Evolutionary conservation across 2,329 filamentous ascomycete genomes (phyloP).

Genomic region (Phyllosticta citribraziliensis): DNA sequence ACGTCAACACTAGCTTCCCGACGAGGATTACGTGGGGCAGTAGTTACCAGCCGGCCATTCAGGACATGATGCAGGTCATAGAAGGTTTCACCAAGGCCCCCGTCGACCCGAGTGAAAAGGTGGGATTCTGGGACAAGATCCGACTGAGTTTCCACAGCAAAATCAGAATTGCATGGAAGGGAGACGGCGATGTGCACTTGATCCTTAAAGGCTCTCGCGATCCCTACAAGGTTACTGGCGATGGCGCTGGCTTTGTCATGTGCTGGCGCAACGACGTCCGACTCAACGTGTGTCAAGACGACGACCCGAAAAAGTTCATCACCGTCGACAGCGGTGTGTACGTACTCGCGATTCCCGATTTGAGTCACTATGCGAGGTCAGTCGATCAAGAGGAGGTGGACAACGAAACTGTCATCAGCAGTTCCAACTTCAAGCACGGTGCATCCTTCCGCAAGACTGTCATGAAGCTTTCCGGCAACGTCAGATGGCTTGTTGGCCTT

Average conservation of each 20-base stretch:
- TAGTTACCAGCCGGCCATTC: constrained; percentile 93
- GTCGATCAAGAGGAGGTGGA: constrained; percentile 42
- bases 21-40: constrained; percentile 96
- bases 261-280: constrained; percentile 94
- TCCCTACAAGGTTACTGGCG: constrained; percentile 84
- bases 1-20: constrained; percentile 86
- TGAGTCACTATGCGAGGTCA: constrained; percentile 74
- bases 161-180: constrained; percentile 82
- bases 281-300: constrained; percentile 73
- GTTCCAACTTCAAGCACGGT: constrained; percentile 58
- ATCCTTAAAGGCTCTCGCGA: constrained; percentile 85
- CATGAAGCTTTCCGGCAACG: constrained; percentile 96
- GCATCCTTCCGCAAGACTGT: constrained; percentile 96
- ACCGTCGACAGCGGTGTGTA: constrained; percentile 92
- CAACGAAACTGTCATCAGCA: constrained; percentile 48
- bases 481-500: constrained; percentile 82
- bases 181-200: constrained; percentile 89
- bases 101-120: constrained; percentile 82
- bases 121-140: constrained; percentile 99
- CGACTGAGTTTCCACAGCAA: constrained; percentile 88
- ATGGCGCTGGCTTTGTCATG: constrained; percentile 93
- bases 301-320: constrained; percentile 90
- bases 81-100: constrained; percentile 96
- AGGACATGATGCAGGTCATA: constrained; percentile 99
- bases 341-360: constrained; percentile 87